Conservation (phyloP, 2,329 filamentous ascomycete genomes). For the Didymella exigua region DNA sequence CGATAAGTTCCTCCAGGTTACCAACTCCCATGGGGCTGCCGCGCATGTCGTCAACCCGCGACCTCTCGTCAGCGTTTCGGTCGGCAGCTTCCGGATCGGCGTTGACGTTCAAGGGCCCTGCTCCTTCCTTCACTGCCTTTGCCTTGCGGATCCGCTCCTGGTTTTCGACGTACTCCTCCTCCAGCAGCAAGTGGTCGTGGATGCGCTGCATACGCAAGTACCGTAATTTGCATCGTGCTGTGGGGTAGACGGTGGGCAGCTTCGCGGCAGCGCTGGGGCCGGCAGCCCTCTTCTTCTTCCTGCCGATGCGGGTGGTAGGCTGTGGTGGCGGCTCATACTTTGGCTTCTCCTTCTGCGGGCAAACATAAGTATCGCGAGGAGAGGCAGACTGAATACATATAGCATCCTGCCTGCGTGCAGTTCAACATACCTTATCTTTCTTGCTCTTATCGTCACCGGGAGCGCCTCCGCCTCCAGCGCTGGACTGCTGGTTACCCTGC, state of each 20-base stretch:
- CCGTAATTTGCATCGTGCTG: slow-evolving; percentile 94
- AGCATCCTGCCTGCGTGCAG: background rate
- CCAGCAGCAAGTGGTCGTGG: slow-evolving; percentile 93
- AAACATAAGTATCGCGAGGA: slow-evolving; percentile 23
- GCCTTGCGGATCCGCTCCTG: slow-evolving; percentile 94
- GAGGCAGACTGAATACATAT: background rate
- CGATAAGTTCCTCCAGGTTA: slow-evolving; percentile 97
- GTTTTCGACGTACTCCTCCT: slow-evolving; percentile 99
- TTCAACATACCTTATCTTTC: slow-evolving; percentile 69
- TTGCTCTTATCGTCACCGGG: slow-evolving; percentile 83
- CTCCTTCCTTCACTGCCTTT: slow-evolving; percentile 66
- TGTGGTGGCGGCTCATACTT: slow-evolving; percentile 99
- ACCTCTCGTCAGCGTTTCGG: slow-evolving; percentile 90
- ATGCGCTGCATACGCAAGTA: slow-evolving; percentile 98
- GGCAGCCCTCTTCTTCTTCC: slow-evolving; percentile 96
- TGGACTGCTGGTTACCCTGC: slow-evolving; percentile 85
- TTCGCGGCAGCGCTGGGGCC: slow-evolving; percentile 95
- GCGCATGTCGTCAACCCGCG: slow-evolving; percentile 96
- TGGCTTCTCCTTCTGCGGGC: slow-evolving; percentile 90
- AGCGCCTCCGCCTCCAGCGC: slow-evolving; percentile 73
- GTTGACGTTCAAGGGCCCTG: slow-evolving; percentile 61
- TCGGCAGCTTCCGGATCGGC: slow-evolving; percentile 77
- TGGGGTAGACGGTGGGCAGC: slow-evolving; percentile 91
- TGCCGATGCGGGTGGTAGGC: slow-evolving; percentile 93
- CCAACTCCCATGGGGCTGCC: slow-evolving; percentile 98